These are phyloP conservation scores for Podaxis sp. DNA, from an alignment of 768 basidiomycete species.

Conservation along the genomic window DNA sequence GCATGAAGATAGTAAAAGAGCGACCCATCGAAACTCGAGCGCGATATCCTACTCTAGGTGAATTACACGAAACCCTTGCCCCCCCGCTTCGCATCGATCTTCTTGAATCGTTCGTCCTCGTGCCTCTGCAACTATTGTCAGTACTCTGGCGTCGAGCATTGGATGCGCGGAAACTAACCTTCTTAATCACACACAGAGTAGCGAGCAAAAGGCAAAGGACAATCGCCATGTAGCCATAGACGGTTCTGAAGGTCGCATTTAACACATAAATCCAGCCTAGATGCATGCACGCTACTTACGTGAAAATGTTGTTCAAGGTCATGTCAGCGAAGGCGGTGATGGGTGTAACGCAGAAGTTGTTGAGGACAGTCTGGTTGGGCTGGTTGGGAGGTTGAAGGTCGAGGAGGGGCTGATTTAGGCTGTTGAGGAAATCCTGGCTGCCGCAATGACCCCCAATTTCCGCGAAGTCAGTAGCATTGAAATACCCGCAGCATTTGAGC, in stretches of 20 bases:
- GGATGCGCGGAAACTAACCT: constrained; percentile 34
- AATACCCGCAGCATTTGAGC: constrained; percentile 87
- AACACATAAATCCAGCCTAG: constrained; percentile 1
- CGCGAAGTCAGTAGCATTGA: constrained; percentile 54
- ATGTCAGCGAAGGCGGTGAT: constrained; percentile 64
- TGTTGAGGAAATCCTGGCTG: constrained; percentile 34
- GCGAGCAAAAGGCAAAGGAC: constrained; percentile 72
- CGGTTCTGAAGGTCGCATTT: constrained; percentile 34
- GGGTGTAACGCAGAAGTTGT: constrained; percentile 68
- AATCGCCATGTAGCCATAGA: constrained; percentile 84
- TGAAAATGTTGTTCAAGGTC: constrained; percentile 79
- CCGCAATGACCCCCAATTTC: constrained; percentile 60
- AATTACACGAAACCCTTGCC: constrained; percentile 76
- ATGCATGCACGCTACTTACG: constrained; percentile 43
- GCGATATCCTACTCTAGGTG: neutral
- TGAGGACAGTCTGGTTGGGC: constrained; percentile 31
- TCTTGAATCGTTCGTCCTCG: constrained; percentile 81
- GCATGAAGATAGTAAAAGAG: constrained; percentile 1
- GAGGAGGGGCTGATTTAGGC: constrained; percentile 33
- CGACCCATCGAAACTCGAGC: neutral
- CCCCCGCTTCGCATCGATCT: constrained; percentile 86
- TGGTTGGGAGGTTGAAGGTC: constrained; percentile 7
- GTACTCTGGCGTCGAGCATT: neutral
- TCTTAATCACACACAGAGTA: constrained; percentile 83
- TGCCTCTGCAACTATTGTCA: constrained; percentile 46